Percentiles rank a stretch among this genome's conserved stretches.
Evolutionary conservation across 2,329 filamentous ascomycete genomes (phyloP).

Genomic region (Graphilbum sp.): DNA sequence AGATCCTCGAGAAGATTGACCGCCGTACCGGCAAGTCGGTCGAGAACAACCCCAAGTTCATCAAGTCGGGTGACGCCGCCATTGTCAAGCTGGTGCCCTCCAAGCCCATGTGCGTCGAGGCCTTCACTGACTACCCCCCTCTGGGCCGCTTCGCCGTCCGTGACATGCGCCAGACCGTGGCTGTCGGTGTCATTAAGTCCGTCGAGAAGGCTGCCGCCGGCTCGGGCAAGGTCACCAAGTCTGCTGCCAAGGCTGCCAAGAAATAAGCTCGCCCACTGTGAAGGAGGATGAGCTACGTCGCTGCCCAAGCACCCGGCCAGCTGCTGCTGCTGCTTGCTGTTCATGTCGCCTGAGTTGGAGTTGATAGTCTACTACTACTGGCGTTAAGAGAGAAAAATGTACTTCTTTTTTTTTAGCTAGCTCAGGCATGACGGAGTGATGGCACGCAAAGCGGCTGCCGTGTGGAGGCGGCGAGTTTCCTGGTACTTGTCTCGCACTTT

Average conservation of each 20-base stretch:
- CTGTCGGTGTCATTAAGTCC: constrained; percentile 88
- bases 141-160: constrained; percentile 99
- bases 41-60: constrained; percentile 90
- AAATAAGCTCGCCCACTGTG: constrained; percentile 38
- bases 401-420: too few relatives aligned
- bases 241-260: constrained; percentile 58
- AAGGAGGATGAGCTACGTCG: constrained; percentile 4
- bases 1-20: constrained; percentile 99
- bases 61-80: constrained; percentile 99
- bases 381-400: not conserved
- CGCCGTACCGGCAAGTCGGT: constrained; percentile 98
- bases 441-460: too few relatives aligned
- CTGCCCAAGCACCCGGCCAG: constrained; percentile 2
- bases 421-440: too few relatives aligned
- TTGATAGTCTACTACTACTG: too few relatives aligned
- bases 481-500: constrained; percentile 2
- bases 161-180: constrained; percentile 88
- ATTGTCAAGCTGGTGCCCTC: constrained; percentile 99
- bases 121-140: constrained; percentile 98
- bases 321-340: constrained; percentile 1
- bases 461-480: constrained; percentile 2
- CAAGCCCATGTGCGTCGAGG: constrained; percentile 99
- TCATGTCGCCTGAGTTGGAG: not conserved
- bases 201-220: constrained; percentile 48
- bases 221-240: constrained; percentile 54